A percentile compares a stretch with the other conserved stretches of the same genome.
Conservation (phyloP, 2,329 filamentous ascomycete genomes). For the Hypoxylon sp. region DNA sequence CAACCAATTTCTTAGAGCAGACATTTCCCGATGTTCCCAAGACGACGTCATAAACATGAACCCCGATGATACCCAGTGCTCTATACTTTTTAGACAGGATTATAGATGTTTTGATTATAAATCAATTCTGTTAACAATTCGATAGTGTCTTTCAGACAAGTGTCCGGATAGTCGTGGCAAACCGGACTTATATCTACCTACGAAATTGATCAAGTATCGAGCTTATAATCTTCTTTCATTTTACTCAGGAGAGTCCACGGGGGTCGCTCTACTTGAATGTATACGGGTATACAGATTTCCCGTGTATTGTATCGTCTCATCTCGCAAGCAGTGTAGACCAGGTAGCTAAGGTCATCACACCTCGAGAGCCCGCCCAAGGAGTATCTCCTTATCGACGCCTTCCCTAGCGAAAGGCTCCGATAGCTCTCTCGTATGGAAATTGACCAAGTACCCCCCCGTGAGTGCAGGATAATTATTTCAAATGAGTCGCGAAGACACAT, state of each 20-base stretch:
- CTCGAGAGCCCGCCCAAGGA: too few relatives aligned
- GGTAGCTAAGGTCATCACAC: too few relatives aligned
- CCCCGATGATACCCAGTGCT: conserved; percentile 35
- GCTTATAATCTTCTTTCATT: too few relatives aligned
- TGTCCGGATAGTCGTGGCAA: neutral
- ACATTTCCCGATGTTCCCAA: conserved; percentile 60
- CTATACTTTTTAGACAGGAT: conserved; percentile 14
- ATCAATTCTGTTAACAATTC: neutral
- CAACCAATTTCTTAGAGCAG: conserved; percentile 79
- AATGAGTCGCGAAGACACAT: neutral
- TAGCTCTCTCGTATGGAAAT: too few relatives aligned
- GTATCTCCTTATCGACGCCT: too few relatives aligned
- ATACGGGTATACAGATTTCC: too few relatives aligned
- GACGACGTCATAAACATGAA: conserved; percentile 41
- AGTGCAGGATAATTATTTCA: neutral
- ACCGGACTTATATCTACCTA: neutral
- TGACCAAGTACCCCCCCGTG: too few relatives aligned
- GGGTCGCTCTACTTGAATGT: too few relatives aligned
- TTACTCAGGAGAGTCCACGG: too few relatives aligned
- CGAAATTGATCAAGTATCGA: neutral
- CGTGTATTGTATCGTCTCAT: too few relatives aligned
- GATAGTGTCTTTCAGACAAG: neutral
- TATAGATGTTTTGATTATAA: conserved; percentile 5
- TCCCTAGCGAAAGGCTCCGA: too few relatives aligned
- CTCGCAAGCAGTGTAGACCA: too few relatives aligned